Conservation (phyloP, 2,329 filamentous ascomycete species). For the Neurospora sp. region DNA sequence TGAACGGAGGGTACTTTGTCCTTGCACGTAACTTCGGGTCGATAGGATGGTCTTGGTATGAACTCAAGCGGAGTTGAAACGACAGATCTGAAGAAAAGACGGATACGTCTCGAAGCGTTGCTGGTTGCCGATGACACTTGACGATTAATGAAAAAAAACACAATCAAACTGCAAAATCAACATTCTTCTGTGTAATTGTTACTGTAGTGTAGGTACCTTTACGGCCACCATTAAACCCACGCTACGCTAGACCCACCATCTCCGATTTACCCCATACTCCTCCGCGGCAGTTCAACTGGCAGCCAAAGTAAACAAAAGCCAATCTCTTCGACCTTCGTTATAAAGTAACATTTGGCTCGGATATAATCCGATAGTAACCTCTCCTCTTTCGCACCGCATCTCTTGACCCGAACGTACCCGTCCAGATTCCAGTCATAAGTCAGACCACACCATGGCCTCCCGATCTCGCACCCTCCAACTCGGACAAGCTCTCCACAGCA, state of each 20-base stretch:
- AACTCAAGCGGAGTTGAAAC: not conserved
- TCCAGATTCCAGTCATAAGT: not conserved
- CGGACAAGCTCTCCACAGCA: not conserved
- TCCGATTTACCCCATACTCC: not conserved
- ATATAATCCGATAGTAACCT: not conserved
- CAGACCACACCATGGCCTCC: not conserved
- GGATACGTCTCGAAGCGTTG: not conserved
- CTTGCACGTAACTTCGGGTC: not conserved
- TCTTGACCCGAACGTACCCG: not conserved
- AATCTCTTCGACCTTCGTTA: not conserved
- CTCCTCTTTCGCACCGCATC: not conserved
- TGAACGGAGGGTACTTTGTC: not conserved
- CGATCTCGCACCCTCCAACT: not conserved
- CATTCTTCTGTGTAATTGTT: not conserved
- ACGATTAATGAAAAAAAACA: not conserved
- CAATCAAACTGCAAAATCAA: not conserved
- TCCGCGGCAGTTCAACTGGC: not conserved
- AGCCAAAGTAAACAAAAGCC: not conserved
- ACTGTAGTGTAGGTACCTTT: not conserved
- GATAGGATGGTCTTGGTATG: not conserved
- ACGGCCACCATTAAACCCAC: not conserved
- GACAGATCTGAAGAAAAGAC: not conserved
- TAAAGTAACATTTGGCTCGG: not conserved
- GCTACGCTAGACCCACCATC: not conserved
- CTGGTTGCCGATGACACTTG: not conserved